Conservation (phyloP, 306 rosid genomes). For the Begonia masoniana region DNA sequence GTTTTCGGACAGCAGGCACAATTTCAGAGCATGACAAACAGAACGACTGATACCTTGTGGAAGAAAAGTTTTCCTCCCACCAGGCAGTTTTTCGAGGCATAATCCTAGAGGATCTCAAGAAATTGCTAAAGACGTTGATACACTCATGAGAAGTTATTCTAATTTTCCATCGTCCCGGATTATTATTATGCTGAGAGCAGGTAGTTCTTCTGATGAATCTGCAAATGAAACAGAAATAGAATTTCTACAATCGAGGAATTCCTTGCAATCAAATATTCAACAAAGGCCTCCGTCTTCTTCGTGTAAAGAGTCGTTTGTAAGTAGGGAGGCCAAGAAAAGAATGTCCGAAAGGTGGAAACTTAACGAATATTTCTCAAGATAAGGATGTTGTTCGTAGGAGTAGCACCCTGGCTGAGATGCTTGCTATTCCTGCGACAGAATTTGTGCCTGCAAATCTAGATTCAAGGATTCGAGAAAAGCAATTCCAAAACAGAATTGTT, state of each 20-base stretch:
- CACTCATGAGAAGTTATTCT: constrained; percentile 42
- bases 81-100: constrained; percentile 31
- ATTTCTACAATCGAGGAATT: constrained; percentile 24
- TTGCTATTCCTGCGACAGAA: constrained; percentile 57
- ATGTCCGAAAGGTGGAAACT: constrained; percentile 88
- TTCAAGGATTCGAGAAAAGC: constrained; percentile 19
- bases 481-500: constrained; percentile 24
- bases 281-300: constrained; percentile 38
- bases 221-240: constrained; percentile 35
- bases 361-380: constrained; percentile 55
- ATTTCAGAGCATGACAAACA: constrained; percentile 22
- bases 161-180: constrained; percentile 30
- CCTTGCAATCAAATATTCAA: constrained; percentile 25
- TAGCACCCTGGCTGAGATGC: constrained; percentile 90
- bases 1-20: constrained; percentile 28
- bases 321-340: constrained; percentile 92
- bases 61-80: constrained; percentile 22
- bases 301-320: constrained; percentile 60
- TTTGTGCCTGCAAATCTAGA: constrained; percentile 18
- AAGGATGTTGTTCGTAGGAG: constrained; percentile 39
- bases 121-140: constrained; percentile 53
- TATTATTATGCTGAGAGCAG: constrained; percentile 59
- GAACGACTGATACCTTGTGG: constrained; percentile 24
- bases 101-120: constrained; percentile 60
- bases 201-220: constrained; percentile 63